phyloP scores from a whole-genome alignment of 1,284 basidiomycete genomes.

The Paramarasmius palmivorus region DNA sequence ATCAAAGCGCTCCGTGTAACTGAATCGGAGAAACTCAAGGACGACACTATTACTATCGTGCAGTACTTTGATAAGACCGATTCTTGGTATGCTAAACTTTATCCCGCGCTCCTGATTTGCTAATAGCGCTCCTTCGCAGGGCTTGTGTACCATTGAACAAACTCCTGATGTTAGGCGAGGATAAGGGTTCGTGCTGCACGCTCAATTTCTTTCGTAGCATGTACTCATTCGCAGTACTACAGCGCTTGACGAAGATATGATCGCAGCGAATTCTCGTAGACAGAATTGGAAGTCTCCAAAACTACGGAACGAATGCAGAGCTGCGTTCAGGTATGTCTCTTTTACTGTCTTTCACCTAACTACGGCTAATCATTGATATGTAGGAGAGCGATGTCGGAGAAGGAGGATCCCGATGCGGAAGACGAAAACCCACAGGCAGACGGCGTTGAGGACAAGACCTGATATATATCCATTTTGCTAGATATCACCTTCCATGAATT shows the following conservation, averaged over 20 bases:
- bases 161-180: slow-evolving; percentile 57
- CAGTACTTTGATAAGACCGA: slow-evolving; percentile 66
- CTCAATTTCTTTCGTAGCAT: not conserved
- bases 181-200: slow-evolving; percentile 40
- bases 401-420: slow-evolving; percentile 29
- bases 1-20: slow-evolving; percentile 35
- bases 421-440: not conserved
- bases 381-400: slow-evolving; percentile 48
- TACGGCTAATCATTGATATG: not conserved
- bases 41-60: slow-evolving; percentile 47
- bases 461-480: no score
- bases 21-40: slow-evolving; percentile 27
- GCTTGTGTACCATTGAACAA: slow-evolving; percentile 51
- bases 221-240: not conserved
- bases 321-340: slow-evolving; percentile 48
- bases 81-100: slow-evolving; percentile 49
- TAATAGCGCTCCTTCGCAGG: slow-evolving; percentile 31
- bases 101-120: not conserved
- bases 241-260: slow-evolving; percentile 55
- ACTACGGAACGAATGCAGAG: slow-evolving; percentile 45
- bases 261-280: slow-evolving; percentile 39
- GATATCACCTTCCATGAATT: not conserved
- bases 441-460: not conserved
- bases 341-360: no score
- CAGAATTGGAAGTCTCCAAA: slow-evolving; percentile 52